phyloP scores from a whole-genome alignment of 1,139 yeast species.

The Debaryomyces coudertii region DNA sequence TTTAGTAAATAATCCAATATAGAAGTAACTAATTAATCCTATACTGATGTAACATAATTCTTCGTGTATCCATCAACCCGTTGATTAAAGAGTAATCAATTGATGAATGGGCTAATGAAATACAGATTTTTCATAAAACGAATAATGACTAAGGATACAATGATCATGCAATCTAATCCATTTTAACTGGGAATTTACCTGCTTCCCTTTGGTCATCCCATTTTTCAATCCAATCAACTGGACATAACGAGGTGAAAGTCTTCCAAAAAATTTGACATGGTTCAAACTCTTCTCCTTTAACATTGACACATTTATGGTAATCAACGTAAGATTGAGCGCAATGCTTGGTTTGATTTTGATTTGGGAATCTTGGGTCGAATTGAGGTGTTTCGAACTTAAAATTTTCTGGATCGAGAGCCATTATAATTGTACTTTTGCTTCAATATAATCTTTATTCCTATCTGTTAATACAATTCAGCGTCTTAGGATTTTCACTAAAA shows the following conservation, averaged over 20 bases:
- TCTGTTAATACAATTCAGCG: conserved; percentile 6
- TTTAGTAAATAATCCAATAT: conserved; percentile 8
- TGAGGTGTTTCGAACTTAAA: conserved; percentile 77
- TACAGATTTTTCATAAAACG: neutral
- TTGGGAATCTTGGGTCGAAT: conserved; percentile 93
- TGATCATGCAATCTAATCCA: conserved; percentile 24
- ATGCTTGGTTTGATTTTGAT: conserved; percentile 96
- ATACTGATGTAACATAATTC: conserved; percentile 6
- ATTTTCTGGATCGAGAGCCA: conserved; percentile 52
- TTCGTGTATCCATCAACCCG: neutral
- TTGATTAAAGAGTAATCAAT: neutral
- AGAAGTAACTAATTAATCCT: conserved; percentile 3
- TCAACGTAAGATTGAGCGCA: conserved; percentile 98
- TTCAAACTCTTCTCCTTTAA: conserved; percentile 97
- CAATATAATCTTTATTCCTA: conserved; percentile 2
- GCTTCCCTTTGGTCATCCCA: conserved; percentile 94
- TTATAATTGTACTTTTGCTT: conserved; percentile 16
- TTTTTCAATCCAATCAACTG: conserved; percentile 86
- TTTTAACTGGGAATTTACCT: conserved; percentile 51
- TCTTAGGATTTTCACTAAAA: conserved; percentile 15
- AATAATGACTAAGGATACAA: neutral
- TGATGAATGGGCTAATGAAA: conserved; percentile 2
- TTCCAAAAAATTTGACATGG: conserved; percentile 95
- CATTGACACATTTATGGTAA: conserved; percentile 94
- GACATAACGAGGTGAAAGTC: conserved; percentile 90